Conservation (phyloP, 2,329 filamentous ascomycete genomes). For the Ustilaginoidea virens region DNA sequence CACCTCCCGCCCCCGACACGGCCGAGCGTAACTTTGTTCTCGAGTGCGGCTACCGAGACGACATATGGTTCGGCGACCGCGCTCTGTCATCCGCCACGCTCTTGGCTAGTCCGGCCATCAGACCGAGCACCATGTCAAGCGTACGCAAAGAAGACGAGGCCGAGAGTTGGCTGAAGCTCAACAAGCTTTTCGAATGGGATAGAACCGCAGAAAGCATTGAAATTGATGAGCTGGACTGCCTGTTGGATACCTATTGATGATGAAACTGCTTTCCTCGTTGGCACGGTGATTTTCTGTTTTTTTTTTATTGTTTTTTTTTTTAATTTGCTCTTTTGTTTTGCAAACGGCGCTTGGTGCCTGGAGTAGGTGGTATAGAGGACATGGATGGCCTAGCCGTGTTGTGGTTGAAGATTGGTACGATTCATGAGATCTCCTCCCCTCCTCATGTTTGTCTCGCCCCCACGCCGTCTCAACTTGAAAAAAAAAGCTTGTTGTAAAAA, state of each 20-base stretch:
- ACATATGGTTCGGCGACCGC: constrained; percentile 34
- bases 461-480: no score
- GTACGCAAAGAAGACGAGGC: constrained; percentile 22
- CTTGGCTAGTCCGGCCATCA: constrained; percentile 39
- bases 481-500: no score
- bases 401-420: no score
- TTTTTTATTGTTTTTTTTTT: constrained; percentile 4
- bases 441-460: no score
- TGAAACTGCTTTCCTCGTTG: neutral
- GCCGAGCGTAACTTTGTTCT: constrained; percentile 14
- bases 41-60: constrained; percentile 27
- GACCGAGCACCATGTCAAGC: constrained; percentile 15
- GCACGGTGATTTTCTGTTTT: neutral
- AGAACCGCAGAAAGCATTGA: constrained; percentile 77
- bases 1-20: constrained; percentile 11
- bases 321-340: constrained; percentile 5
- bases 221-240: constrained; percentile 79
- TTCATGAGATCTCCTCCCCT: no score
- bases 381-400: no score
- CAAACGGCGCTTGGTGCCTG: constrained; percentile 9
- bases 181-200: constrained; percentile 37
- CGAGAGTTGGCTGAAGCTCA: constrained; percentile 25
- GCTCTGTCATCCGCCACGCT: constrained; percentile 24
- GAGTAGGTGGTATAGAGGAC: no score
- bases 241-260: constrained; percentile 58